phyloP scores from a whole-genome alignment of 768 basidiomycete species.

The Dictyophora rubrovolvata region DNA sequence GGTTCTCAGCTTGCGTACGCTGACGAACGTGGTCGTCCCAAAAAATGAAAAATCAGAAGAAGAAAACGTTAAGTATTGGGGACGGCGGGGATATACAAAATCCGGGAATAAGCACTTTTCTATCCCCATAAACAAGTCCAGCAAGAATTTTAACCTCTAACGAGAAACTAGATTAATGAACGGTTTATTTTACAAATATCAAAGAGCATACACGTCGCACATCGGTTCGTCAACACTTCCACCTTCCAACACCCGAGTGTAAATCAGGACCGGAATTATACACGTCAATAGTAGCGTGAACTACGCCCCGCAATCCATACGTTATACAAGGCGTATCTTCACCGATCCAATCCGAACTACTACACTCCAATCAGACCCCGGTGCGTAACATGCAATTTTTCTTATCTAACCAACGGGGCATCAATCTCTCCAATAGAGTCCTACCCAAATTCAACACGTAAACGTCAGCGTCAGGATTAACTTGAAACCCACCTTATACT shows the following conservation, averaged over 20 bases:
- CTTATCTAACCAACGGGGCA: constrained; percentile 79
- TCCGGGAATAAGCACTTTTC: constrained; percentile 57
- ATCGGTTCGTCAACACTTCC: constrained; percentile 84
- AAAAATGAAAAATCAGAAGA: not conserved
- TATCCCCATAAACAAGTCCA: constrained; percentile 48
- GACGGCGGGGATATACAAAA: constrained; percentile 56
- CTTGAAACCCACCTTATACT: constrained; percentile 50
- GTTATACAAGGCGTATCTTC: constrained; percentile 90
- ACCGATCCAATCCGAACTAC: constrained; percentile 96
- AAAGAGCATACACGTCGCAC: constrained; percentile 66
- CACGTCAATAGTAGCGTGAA: constrained; percentile 76
- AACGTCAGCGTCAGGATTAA: too few relatives aligned
- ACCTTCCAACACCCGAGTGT: constrained; percentile 91
- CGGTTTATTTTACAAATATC: too few relatives aligned
- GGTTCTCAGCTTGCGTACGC: constrained; percentile 54
- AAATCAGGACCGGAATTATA: constrained; percentile 65
- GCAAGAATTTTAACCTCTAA: constrained; percentile 68
- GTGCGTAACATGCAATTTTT: not conserved
- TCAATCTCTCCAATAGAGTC: constrained; percentile 78
- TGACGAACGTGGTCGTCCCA: constrained; percentile 76
- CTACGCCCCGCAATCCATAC: constrained; percentile 88
- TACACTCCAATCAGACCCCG: constrained; percentile 18
- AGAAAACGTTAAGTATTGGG: not conserved
- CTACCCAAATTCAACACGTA: constrained; percentile 25
- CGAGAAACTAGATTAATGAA: not conserved